Evolutionary conservation across 208 protist genomes (phyloP).

Genomic region (Plasmodiophora brassicae): DNA sequence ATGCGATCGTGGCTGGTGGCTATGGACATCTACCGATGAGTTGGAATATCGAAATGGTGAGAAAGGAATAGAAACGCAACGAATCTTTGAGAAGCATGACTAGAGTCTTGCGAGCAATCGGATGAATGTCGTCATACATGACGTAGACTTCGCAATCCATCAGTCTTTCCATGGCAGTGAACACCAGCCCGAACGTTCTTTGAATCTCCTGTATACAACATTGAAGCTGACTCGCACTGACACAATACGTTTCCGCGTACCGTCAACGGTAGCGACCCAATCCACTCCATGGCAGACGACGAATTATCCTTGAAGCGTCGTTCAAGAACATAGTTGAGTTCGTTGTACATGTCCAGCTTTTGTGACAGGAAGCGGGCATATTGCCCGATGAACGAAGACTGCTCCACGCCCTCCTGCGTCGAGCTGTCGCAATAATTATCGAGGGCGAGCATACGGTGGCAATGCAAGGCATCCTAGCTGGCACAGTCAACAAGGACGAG

Average conservation of each 20-base stretch:
- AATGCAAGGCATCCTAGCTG: background rate
- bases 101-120: background rate
- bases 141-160: background rate
- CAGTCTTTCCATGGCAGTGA: background rate
- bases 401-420: background rate
- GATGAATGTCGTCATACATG: background rate
- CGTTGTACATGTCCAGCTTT: background rate
- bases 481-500: too few relatives aligned
- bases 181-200: background rate
- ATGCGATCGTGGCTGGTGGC: too few relatives aligned
- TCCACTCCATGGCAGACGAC: background rate
- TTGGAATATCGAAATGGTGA: conserved; percentile 14
- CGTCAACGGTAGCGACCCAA: background rate
- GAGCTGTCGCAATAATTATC: background rate
- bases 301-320: background rate
- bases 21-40: background rate
- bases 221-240: background rate
- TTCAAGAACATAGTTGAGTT: background rate
- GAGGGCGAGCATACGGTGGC: background rate
- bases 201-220: background rate
- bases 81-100: background rate
- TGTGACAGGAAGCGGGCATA: background rate
- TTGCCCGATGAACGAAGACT: background rate
- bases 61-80: background rate
- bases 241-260: background rate